Percentiles rank a stretch among this genome's conserved stretches.
Conservation (phyloP, 192 early-diverging fungal species). For the Diversispora epigaea region DNA sequence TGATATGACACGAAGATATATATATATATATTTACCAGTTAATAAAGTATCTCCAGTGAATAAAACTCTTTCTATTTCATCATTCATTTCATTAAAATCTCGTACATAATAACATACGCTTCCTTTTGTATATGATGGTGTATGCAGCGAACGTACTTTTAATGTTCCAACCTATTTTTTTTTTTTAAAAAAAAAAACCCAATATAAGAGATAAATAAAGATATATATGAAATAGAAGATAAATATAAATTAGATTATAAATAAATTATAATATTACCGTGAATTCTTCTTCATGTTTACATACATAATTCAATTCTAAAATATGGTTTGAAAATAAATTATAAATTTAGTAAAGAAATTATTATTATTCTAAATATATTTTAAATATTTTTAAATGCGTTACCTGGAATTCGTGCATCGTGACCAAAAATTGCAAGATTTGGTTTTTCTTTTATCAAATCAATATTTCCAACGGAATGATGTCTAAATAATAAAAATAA, state of each 20-base stretch:
- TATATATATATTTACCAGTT: slow-evolving; percentile 34
- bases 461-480: slow-evolving; percentile 80
- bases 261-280: slow-evolving; percentile 14
- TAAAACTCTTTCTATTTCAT: slow-evolving; percentile 37
- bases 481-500: neutral
- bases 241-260: neutral
- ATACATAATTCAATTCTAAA: slow-evolving; percentile 64
- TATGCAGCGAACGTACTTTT: slow-evolving; percentile 72
- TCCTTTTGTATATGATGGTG: slow-evolving; percentile 87
- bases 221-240: neutral
- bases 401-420: slow-evolving; percentile 79
- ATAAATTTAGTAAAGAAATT: neutral
- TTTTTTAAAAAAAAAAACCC: too few species aligned
- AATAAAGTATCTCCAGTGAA: slow-evolving; percentile 57
- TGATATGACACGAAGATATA: neutral
- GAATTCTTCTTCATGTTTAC: slow-evolving; percentile 73
- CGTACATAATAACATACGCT: slow-evolving; percentile 83
- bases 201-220: neutral
- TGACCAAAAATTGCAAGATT: slow-evolving; percentile 78
- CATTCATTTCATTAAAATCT: slow-evolving; percentile 51
- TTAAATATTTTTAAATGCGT: neutral
- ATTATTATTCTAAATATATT: neutral
- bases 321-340: neutral
- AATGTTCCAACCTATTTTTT: slow-evolving; percentile 62
- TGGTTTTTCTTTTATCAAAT: slow-evolving; percentile 58